Base-by-base conservation (phyloP, 2,329 filamentous ascomycete species). In the Aspergillus tubingensis region DNA sequence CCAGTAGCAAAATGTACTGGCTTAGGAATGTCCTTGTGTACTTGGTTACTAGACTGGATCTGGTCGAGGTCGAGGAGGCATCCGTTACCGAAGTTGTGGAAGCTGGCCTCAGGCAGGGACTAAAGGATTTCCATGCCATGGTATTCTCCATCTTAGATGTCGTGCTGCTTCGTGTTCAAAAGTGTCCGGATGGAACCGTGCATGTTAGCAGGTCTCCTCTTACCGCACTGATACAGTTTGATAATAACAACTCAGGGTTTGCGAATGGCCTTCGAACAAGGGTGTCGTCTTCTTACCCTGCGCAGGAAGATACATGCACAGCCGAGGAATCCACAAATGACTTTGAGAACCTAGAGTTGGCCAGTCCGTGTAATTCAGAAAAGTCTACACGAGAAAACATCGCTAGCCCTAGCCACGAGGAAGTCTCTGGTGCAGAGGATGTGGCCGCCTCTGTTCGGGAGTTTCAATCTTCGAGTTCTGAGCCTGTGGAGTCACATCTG, bases 111-210 rank as follows among this genome's bases (percentile, higher is more conserved):
- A 17, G 23, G n/a, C 58, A 61, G 19, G 64, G 63, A 15, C 17
- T 44, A 3, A 52, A 53, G 2, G 27, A 54, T 5, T 68, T 68
- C 41, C 52, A 59, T 53, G 66, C 58, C 8, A 53, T 68, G 52
- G 63, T 65, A 2, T 65, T 67, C 44, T 67, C 66, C 2, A 60
- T 68, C 13, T 3, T 64, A 27, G 64, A 67, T 30, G 49, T 65
- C 36, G 32, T 68, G 17, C 23, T 68, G 13, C 47, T 67, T 11
- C 59, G 60, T 23, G 61, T 63, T 11, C 36, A 59, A n/a, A 57
- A 32, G 11, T n/a, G 30, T 5, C n/a, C 51, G 8, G 39, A 54
- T 13, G 58, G 57, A 13, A 27, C 8, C 5, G 36, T 62, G 15
- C 48, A 58, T 11, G 25, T 68, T 11, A 36, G 32, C 15, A 63